These are phyloP conservation scores for Iris pallida DNA, from an alignment of 116 monocot species.

Conservation along the genomic window DNA sequence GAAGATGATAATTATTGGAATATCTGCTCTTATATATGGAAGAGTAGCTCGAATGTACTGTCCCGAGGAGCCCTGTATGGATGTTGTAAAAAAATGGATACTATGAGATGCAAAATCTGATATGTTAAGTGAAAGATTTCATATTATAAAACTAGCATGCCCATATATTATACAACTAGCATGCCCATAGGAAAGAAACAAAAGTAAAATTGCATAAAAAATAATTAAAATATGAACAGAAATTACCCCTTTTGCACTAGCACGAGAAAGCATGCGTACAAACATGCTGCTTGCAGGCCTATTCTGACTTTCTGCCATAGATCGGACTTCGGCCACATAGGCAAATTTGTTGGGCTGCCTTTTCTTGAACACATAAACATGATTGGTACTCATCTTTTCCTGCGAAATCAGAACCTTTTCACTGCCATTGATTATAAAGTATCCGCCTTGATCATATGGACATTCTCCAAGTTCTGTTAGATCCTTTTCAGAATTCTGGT, in stretches of 20 bases:
- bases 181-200: no score
- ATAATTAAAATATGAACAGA: no score
- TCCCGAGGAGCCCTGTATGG: no score
- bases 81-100: no score
- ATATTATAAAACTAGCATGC: no score
- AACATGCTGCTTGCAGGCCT: slow-evolving; percentile 98
- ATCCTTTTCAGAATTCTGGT: slow-evolving; percentile 92
- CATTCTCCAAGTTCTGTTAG: slow-evolving; percentile 95
- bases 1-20: no score
- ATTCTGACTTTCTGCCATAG: slow-evolving; percentile 92
- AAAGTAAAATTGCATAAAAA: no score
- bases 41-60: no score
- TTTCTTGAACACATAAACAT: slow-evolving; percentile 98
- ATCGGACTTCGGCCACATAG: slow-evolving; percentile 87
- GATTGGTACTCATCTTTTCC: slow-evolving; percentile 99
- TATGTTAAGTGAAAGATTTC: no score
- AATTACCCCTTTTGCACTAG: slow-evolving; percentile 96
- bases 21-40: no score
- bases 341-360: slow-evolving; percentile 96
- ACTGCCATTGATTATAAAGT: slow-evolving; percentile 96
- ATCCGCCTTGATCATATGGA: slow-evolving; percentile 97
- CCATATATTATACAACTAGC: no score
- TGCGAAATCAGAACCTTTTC: slow-evolving; percentile 98
- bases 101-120: no score
- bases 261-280: slow-evolving; percentile 92